Evolutionary conservation across 1,284 basidiomycete species (phyloP), one percentile per base, ranked within the genome.

Genomic region (Waitea zeae): DNA sequence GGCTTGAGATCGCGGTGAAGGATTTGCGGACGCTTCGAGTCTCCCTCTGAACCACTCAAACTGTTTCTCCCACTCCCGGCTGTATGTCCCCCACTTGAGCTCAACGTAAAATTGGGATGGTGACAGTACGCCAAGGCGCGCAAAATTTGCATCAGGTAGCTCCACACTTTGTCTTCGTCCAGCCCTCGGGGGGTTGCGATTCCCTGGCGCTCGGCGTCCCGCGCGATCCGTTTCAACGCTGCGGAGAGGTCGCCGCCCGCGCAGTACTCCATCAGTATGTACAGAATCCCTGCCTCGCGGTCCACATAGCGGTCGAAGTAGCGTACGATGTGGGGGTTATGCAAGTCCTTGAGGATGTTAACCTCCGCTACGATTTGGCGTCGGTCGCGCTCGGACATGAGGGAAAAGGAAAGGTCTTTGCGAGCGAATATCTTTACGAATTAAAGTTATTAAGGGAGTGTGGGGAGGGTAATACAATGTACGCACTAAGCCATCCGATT

Each of bases 331-430:
- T 97, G 83, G 47, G 87, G 82, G 54, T 97, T 87, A 46, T 86
- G 71, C 13, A 97, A 64, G 46, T 90, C 87, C 56, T 95, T 93
- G 39, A 97, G 70, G 45, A 97, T 98, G 49, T 95, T 95, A 30
- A 97, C 92, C 73, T 98, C 93, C n/a, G 90, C 76, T 3, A 93
- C 82, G 39, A 97, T 90, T 53, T 97, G 93, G 51, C 86, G 87
- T 45, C 84, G 67, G 52, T 95, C 90, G 36, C 86, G 70, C 50
- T 93, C 87, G 33, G 69, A 80, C 90, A 95, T 95, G 41, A 79
- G 70, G 45, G 88, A 86, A 54, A 95, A 97, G 56, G 95, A 89
- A 45, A 98, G 73, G 53, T 97, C 88, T 51, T 97, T 96, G 29
- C 89, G 64, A 1, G 92, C 93, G 46, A 92, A 81, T 31, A 89